A percentile compares a stretch with the other conserved stretches of the same genome.
Evolutionary conservation across 2,329 filamentous ascomycete species (phyloP).

Genomic region (Beauveria sp.): DNA sequence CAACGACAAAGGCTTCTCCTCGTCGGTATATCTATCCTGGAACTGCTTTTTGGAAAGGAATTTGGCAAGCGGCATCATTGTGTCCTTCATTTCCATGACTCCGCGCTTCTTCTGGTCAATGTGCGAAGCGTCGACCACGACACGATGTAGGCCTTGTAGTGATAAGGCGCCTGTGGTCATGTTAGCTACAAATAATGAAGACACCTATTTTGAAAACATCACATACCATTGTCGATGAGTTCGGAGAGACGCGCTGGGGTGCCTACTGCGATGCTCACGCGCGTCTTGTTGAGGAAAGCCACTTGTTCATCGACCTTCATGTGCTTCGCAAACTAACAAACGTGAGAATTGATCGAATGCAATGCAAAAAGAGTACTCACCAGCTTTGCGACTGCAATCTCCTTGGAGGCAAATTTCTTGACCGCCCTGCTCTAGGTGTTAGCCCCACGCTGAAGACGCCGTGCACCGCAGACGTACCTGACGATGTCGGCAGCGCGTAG

Average conservation of each 20-base stretch:
- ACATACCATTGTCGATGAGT: slow-evolving; percentile 69
- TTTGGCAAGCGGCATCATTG: slow-evolving; percentile 69
- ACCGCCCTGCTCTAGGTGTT: slow-evolving; percentile 45
- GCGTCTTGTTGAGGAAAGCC: slow-evolving; percentile 59
- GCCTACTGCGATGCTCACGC: slow-evolving; percentile 81
- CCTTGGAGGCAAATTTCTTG: slow-evolving; percentile 71
- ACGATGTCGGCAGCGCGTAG: slow-evolving; percentile 80
- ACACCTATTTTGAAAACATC: background rate
- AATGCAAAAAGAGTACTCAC: slow-evolving; percentile 27
- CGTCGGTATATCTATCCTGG: slow-evolving; percentile 58
- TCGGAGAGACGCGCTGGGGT: slow-evolving; percentile 79
- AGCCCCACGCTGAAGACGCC: slow-evolving; percentile 12
- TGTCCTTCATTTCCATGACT: slow-evolving; percentile 92
- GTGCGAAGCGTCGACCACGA: slow-evolving; percentile 86
- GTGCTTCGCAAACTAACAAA: slow-evolving; percentile 78
- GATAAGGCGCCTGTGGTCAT: slow-evolving; percentile 53
- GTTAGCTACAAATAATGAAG: background rate
- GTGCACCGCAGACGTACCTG: slow-evolving; percentile 38
- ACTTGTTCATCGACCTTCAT: slow-evolving; percentile 90
- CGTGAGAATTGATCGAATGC: slow-evolving; percentile 5
- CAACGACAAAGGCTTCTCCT: slow-evolving; percentile 50
- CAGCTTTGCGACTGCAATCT: slow-evolving; percentile 74
- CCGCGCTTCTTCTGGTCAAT: slow-evolving; percentile 93
- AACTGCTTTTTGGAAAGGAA: slow-evolving; percentile 67
- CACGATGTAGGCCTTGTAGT: slow-evolving; percentile 61